Evolutionary conservation across 192 early-diverging fungal genomes (phyloP), one percentile per base, ranked within the genome.

Genomic region (Coemansia sp.): DNA sequence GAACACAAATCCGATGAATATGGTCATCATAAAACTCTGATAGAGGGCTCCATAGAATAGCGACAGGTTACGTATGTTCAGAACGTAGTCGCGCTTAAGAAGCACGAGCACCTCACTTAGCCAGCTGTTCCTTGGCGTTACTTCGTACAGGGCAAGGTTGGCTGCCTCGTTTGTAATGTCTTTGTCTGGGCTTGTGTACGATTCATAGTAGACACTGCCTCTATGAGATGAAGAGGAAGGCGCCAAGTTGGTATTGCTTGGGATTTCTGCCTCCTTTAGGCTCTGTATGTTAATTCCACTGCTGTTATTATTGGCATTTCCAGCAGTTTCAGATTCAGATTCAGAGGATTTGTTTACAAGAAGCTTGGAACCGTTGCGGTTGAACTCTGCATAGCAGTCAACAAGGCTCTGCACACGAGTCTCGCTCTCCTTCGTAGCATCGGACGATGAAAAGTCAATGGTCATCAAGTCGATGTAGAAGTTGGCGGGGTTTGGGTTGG

Each of bases 1-100:
- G 61, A 80, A 84, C 42, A 84, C 80, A 52, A 88, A 84, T 8
- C 85, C 84, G 7, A 86, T 56, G 26, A 88, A 63, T 7, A 86
- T 26, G 41, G 71, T 54, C 58, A 76, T 62, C 18, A 77, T 47
- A 32, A 80, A 19, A 37, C 48, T 26, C 40, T 76, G 69, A n/a
- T 40, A 42, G 37, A 62, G 41, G 67, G 69, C 40, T 0, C 73
- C 73, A 8, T 42, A 66, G 6, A 75, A 57, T n/a, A 75, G 63
- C n/a, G 73, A 49, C 36, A 22, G 46, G 73, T 66, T 66, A 36
- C 54, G 54, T 36, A 56, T 56, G 6, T 21, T 56, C 54, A 56
- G 22, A 1, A 51, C 9, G 62, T 67, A 74, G 55, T 74, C 72
- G 58, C 72, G 72, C 47, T 59, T 32, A 32, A 32, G 32, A 32